Evolutionary conservation across 2,329 filamentous ascomycete species (phyloP).

Genomic region (Arthrobotrys pseudoclavata): DNA sequence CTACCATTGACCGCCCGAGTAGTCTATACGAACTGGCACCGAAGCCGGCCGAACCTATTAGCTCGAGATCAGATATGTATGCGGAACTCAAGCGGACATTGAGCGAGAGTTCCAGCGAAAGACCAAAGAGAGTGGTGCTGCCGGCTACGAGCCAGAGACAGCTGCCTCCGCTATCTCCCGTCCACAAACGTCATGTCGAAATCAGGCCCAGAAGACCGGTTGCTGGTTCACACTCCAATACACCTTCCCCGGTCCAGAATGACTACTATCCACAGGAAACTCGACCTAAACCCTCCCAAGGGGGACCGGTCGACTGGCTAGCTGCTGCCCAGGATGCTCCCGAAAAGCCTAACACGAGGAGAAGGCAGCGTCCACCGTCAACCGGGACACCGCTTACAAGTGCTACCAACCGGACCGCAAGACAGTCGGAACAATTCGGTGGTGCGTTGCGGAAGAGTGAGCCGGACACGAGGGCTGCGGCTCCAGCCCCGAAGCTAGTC

Average conservation of each 20-base stretch:
- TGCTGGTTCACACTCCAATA: slow-evolving; percentile 26
- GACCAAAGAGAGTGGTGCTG: slow-evolving; percentile 42
- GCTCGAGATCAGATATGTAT: slow-evolving; percentile 44
- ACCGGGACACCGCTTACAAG: slow-evolving; percentile 34
- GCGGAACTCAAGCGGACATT: slow-evolving; percentile 49
- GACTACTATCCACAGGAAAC: slow-evolving; percentile 44
- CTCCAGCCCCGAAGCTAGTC: neutral
- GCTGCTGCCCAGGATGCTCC: slow-evolving; percentile 37
- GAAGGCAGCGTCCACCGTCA: slow-evolving; percentile 29
- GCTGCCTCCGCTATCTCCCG: slow-evolving; percentile 43
- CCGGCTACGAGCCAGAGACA: slow-evolving; percentile 17
- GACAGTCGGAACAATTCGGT: slow-evolving; percentile 41
- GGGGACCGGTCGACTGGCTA: slow-evolving; percentile 46
- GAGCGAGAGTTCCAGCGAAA: slow-evolving; percentile 56
- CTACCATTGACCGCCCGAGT: slow-evolving; percentile 43
- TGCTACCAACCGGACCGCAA: neutral
- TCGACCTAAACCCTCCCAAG: slow-evolving; percentile 29
- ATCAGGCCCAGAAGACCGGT: slow-evolving; percentile 40
- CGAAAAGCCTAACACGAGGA: slow-evolving; percentile 8
- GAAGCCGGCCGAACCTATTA: slow-evolving; percentile 34
- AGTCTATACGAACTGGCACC: slow-evolving; percentile 47
- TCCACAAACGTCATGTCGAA: slow-evolving; percentile 53
- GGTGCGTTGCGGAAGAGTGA: slow-evolving; percentile 35
- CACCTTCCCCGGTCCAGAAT: slow-evolving; percentile 47
- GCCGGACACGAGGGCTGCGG: slow-evolving; percentile 11